Conservation (phyloP, 2,329 filamentous ascomycete species). For the Alternaria ethzedia region DNA sequence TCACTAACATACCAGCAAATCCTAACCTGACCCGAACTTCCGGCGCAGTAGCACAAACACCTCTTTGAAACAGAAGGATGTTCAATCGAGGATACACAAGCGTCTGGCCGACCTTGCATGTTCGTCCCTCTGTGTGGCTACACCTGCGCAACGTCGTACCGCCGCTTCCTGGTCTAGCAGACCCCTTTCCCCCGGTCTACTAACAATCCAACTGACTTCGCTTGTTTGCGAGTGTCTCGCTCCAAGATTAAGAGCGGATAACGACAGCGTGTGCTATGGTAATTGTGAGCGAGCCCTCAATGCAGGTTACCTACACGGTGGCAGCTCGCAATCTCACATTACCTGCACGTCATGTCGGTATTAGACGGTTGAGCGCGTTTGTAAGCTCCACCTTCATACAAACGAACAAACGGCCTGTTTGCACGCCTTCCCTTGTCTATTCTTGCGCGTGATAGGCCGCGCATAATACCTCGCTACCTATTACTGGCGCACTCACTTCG, state of each 20-base stretch:
- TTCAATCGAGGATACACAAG: constrained; percentile 17
- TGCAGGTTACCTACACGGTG: constrained; percentile 9
- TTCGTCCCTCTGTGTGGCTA: constrained; percentile 4
- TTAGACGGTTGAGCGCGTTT: constrained; percentile 3
- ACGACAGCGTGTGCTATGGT: constrained; percentile 15
- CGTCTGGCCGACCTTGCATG: constrained; percentile 23
- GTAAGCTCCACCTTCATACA: neutral
- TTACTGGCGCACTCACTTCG: neutral
- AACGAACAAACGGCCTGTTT: constrained; percentile 12
- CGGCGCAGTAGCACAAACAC: constrained; percentile 14
- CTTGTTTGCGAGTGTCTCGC: constrained; percentile 12
- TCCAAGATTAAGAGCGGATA: constrained; percentile 19
- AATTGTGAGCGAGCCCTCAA: constrained; percentile 17
- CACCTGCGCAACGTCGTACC: constrained; percentile 28
- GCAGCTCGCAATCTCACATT: constrained; percentile 20
- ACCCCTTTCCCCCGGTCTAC: constrained; percentile 10
- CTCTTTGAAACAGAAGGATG: constrained; percentile 7
- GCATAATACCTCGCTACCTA: neutral
- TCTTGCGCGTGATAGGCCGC: neutral
- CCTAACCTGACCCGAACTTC: neutral
- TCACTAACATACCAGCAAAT: neutral
- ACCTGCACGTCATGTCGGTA: constrained; percentile 23
- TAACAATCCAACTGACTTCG: constrained; percentile 19
- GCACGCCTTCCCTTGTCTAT: neutral
- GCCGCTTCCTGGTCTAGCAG: constrained; percentile 15